Conservation (phyloP, 208 protist species). For the Leishmania mexicana region DNA sequence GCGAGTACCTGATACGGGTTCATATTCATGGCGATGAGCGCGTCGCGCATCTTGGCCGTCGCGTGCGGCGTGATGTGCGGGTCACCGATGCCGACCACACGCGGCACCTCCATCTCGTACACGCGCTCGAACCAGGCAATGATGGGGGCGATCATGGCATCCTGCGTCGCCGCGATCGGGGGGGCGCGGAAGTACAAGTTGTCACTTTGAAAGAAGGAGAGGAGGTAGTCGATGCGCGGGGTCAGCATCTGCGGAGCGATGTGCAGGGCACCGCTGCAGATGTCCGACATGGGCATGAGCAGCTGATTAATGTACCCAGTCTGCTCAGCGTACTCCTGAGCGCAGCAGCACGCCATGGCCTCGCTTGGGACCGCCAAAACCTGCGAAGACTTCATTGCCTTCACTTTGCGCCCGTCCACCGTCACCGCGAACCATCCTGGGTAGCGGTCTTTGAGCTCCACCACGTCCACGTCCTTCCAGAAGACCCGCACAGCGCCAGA, state of each 20-base stretch:
- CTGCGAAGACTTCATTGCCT: conserved; percentile 83
- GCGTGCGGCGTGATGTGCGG: conserved; percentile 66
- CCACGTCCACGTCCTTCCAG: conserved; percentile 88
- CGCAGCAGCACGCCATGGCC: conserved; percentile 85
- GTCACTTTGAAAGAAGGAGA: conserved; percentile 93
- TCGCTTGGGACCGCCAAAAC: conserved; percentile 83
- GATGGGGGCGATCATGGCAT: conserved; percentile 75
- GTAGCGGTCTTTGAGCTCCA: conserved; percentile 48
- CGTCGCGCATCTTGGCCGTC: conserved; percentile 62
- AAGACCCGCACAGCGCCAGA: conserved; percentile 78
- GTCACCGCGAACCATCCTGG: conserved; percentile 84
- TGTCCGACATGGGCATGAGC: conserved; percentile 90
- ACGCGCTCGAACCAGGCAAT: conserved; percentile 71
- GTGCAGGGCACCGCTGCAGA: conserved; percentile 88
- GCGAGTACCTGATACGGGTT: conserved; percentile 93
- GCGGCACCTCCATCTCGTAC: conserved; percentile 82
- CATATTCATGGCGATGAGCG: conserved; percentile 77
- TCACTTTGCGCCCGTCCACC: conserved; percentile 86
- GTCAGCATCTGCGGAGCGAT: conserved; percentile 87
- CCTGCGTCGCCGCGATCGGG: conserved; percentile 76
- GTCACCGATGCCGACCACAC: conserved; percentile 86
- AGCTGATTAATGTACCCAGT: conserved; percentile 84
- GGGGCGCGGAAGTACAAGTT: conserved; percentile 91
- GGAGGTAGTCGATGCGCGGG: conserved; percentile 90
- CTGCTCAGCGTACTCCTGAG: conserved; percentile 89